Conservation (phyloP, 2,329 filamentous ascomycete species). For the Alternaria viburni region DNA sequence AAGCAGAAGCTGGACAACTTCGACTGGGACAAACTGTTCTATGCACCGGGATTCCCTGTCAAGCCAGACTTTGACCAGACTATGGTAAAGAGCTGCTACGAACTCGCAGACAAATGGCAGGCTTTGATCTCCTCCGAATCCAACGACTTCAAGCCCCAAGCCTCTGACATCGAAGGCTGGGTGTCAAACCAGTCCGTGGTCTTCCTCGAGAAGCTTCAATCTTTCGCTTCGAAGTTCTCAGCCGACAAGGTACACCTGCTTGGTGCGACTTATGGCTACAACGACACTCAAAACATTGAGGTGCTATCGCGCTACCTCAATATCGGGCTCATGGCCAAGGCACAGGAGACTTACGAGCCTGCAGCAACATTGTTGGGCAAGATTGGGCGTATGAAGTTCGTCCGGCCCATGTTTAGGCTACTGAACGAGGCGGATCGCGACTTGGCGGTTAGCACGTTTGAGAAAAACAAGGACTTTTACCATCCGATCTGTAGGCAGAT, state of each 20-base stretch:
- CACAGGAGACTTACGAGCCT: constrained; percentile 70
- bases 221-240: constrained; percentile 68
- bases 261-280: constrained; percentile 73
- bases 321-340: constrained; percentile 77
- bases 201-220: constrained; percentile 81
- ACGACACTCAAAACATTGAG: constrained; percentile 82
- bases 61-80: constrained; percentile 92
- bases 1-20: constrained; percentile 71
- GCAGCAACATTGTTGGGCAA: constrained; percentile 76
- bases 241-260: constrained; percentile 72
- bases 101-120: constrained; percentile 82
- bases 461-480: constrained; percentile 89
- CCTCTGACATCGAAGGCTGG: constrained; percentile 74
- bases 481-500: constrained; percentile 84
- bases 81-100: constrained; percentile 84
- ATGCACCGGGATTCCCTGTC: constrained; percentile 83
- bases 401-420: constrained; percentile 80
- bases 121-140: constrained; percentile 47
- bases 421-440: constrained; percentile 76
- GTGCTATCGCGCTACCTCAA: constrained; percentile 80
- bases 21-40: constrained; percentile 91
- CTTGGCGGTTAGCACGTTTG: constrained; percentile 81
- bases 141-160: constrained; percentile 63
- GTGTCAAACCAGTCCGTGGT: constrained; percentile 89
- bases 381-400: constrained; percentile 97